Conservation (phyloP, 2,329 filamentous ascomycete species). For the Hypoxylon sp. region DNA sequence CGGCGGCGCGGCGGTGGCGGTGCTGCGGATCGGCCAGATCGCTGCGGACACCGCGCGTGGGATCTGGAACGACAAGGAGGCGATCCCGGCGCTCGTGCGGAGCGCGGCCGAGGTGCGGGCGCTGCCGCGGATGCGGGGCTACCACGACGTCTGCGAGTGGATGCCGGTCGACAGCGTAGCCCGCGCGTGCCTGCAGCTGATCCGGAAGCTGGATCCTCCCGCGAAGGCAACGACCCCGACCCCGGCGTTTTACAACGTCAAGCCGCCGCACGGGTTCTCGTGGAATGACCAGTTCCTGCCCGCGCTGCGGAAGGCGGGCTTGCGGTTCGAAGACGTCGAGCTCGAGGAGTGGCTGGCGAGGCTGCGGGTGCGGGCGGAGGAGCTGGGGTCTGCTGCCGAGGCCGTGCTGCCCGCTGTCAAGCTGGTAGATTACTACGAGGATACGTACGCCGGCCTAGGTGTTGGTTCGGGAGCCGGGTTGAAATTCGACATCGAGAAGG, state of each 20-base stretch:
- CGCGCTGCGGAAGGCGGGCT: conserved; percentile 46
- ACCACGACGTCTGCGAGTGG: conserved; percentile 48
- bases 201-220: conserved; percentile 29
- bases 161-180: conserved; percentile 51
- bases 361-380: conserved; percentile 43
- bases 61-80: conserved; percentile 49
- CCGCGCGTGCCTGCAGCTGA: conserved; percentile 41
- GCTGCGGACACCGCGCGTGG: conserved; percentile 50
- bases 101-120: conserved; percentile 40
- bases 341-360: conserved; percentile 51
- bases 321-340: conserved; percentile 52
- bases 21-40: conserved; percentile 54
- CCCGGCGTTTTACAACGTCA: conserved; percentile 44
- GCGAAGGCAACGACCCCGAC: conserved; percentile 5
- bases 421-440: conserved; percentile 45
- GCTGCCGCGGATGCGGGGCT: conserved; percentile 42
- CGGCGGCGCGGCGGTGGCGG: conserved; percentile 43
- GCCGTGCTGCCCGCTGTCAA: conserved; percentile 44
- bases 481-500: conserved; percentile 38
- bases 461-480: conserved; percentile 30
- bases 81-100: conserved; percentile 45
- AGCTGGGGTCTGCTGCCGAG: conserved; percentile 44
- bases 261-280: conserved; percentile 49
- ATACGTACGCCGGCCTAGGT: conserved; percentile 33
- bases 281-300: conserved; percentile 52